phyloP scores from a whole-genome alignment of 148 eudicot genomes.

The Silene latifolia region DNA sequence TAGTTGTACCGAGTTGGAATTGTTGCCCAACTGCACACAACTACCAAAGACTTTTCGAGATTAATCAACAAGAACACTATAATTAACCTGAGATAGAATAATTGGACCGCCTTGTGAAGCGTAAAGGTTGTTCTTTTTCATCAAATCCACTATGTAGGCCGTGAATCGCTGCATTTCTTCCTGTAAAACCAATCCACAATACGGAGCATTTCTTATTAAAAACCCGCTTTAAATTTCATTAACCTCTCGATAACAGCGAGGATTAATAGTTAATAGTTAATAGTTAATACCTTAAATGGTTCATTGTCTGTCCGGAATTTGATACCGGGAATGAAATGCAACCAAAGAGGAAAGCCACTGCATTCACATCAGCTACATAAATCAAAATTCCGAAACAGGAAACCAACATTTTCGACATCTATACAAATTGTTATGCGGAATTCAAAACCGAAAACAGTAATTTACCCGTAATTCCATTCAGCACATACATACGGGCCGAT shows the following conservation, averaged over 20 bases:
- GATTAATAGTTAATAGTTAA: too few species aligned
- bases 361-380: constrained; percentile 13
- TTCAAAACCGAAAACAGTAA: too few species aligned
- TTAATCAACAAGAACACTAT: not conserved
- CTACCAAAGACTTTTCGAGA: constrained; percentile 22
- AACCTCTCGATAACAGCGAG: not conserved
- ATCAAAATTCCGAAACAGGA: not conserved
- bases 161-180: constrained; percentile 91
- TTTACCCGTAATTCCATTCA: constrained; percentile 95
- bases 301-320: constrained; percentile 78
- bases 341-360: constrained; percentile 98
- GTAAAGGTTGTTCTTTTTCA: constrained; percentile 78
- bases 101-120: constrained; percentile 99
- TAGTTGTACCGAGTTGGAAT: not conserved
- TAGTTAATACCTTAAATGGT: constrained; percentile 68
- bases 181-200: constrained; percentile 31
- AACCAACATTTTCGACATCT: not conserved
- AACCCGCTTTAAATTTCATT: too few species aligned
- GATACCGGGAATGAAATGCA: constrained; percentile 85
- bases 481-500: constrained; percentile 94
- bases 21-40: not conserved
- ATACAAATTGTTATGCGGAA: too few species aligned
- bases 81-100: constrained; percentile 81
- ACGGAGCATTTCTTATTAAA: not conserved
- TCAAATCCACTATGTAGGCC: constrained; percentile 71